Conservation (phyloP, 2,329 filamentous ascomycete species). For the Cercospora zeina region DNA sequence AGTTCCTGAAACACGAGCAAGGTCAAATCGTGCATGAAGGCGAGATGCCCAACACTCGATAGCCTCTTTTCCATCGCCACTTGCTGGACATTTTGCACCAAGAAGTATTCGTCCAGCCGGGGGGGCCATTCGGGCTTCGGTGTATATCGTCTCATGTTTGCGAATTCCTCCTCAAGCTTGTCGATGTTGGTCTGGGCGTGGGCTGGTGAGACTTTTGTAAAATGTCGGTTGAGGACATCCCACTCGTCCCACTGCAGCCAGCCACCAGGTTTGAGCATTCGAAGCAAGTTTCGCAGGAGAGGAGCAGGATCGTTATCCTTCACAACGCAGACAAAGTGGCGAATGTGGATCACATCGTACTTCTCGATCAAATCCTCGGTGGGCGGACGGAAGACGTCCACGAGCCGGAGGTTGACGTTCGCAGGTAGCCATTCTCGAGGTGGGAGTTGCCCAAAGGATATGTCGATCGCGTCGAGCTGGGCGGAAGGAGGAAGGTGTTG, state of each 20-base stretch:
- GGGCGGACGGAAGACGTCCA: slow-evolving; percentile 27
- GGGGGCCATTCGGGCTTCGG: slow-evolving; percentile 24
- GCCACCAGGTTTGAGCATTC: slow-evolving; percentile 30
- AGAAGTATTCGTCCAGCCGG: slow-evolving; percentile 28
- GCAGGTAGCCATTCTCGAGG: slow-evolving; percentile 23
- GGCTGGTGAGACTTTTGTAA: slow-evolving; percentile 21
- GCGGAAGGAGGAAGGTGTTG: slow-evolving; percentile 24
- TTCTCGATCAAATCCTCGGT: slow-evolving; percentile 23
- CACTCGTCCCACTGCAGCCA: slow-evolving; percentile 32
- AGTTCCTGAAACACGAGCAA: slow-evolving; percentile 30
- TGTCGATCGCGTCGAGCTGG: slow-evolving; percentile 33
- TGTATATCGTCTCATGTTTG: slow-evolving; percentile 26
- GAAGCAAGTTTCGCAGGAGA: slow-evolving; percentile 26
- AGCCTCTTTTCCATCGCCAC: slow-evolving; percentile 28
- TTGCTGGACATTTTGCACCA: slow-evolving; percentile 26
- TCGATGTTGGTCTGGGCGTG: slow-evolving; percentile 26
- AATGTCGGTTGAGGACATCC: slow-evolving; percentile 30
- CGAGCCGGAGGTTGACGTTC: slow-evolving; percentile 25
- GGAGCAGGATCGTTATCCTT: slow-evolving; percentile 30
- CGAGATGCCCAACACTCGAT: slow-evolving; percentile 23
- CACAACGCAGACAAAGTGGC: slow-evolving; percentile 32
- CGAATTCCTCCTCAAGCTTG: slow-evolving; percentile 28
- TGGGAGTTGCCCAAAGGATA: slow-evolving; percentile 30
- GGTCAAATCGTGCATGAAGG: slow-evolving; percentile 29
- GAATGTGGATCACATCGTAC: slow-evolving; percentile 35